Base-by-base conservation (phyloP, 2,329 filamentous ascomycete genomes). In the Aureobasidium lini region DNA sequence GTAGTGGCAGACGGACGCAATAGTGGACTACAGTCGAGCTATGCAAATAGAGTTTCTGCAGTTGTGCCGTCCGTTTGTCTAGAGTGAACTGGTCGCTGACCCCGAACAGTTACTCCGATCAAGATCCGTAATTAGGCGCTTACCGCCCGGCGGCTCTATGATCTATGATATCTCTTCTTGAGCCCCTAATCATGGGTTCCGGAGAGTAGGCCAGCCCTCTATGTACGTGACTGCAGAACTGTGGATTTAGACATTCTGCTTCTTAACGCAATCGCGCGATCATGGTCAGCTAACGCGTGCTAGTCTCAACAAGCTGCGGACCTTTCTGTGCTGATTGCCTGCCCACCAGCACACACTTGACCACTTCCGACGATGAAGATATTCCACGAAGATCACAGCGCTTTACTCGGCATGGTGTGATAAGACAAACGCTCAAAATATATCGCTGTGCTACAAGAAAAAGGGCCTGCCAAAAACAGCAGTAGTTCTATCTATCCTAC, bases 401-500 rank as follows among this genome's bases (percentile, higher is more conserved):
- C 3, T 23, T 23, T 23, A 23, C 23, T 23, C 23, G 23, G 23
- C 23, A 23, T 23, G 23, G 23, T 23, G 36, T 16, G 8, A 6
- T 16, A 31, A 40, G 13, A 31, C 16, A 23, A 23, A 31, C 23
- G 49, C 49, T 52, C 23, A 13, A 42, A 52, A 2, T 39, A 15
- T 7, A 29, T 39, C 36, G 48, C 48, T 52, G 23, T 31, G 48
- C 48, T 52, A 40, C 16, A 18, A 39, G 40, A 39, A 36, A 9
- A 23, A 23, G 23, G 23, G 23, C 48, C 48, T 52, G 48, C 48
- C 48, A 40, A 52, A 15, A 6, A 16, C 23, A 23, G 23, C 23
- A 23, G 50, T 37, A 54, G 50, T 34, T n/a, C 50, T 43, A 54
- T 54, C 50, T 54, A 54, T 43, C 37, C 50, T 54, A 54, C 50